Base-by-base conservation (phyloP, 768 basidiomycete genomes). In the Suillus paluster region DNA sequence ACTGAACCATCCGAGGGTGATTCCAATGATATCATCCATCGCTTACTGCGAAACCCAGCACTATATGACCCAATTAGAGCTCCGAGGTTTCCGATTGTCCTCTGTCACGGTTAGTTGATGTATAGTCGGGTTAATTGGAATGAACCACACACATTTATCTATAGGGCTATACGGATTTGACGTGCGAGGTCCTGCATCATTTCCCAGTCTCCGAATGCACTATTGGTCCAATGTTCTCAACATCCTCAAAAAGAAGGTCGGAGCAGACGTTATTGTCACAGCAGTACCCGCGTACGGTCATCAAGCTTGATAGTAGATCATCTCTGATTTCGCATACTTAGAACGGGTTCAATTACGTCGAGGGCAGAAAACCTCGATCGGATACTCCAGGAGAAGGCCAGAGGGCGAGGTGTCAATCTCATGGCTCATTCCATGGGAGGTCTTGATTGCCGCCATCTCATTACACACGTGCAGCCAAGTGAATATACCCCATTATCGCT, bases 361-460 rank as follows among this genome's bases (percentile, higher is more conserved):
- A 87, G 97, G 21, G 91, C 95, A 0, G 81, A 88, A 58, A 83
- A 81, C 49, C 80, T 99, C 65, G 84, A 99, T 73, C 81, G 81
- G 25, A 86, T 90, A 66, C 82, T 99, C 12, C 80, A 86, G 60
- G 71, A 78, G 14, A 88, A 81, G 52, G 87, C 89, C 4, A 81
- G 78, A 15, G 95, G 93, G 6, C 85, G 89, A 53, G 93, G 91
- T 10, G 77, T 99, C 69, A 99, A 99, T 73, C 88, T 99, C 65
- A 81, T 99, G 49, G 97, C 94, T 0, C 97, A 99, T 72, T 96
- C 94, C 8, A 99, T 99, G 97, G 97, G 97, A 21, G 97, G 97
- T 0, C 82, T 99, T 10, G 97, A 99, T 71, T 95, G 95, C 70
- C 86, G 97, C 56, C 88, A 98, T 72, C 81, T 99, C 19, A 96